Evolutionary conservation across 2,329 filamentous ascomycete species (phyloP).

Genomic region (Daldinia sp.): DNA sequence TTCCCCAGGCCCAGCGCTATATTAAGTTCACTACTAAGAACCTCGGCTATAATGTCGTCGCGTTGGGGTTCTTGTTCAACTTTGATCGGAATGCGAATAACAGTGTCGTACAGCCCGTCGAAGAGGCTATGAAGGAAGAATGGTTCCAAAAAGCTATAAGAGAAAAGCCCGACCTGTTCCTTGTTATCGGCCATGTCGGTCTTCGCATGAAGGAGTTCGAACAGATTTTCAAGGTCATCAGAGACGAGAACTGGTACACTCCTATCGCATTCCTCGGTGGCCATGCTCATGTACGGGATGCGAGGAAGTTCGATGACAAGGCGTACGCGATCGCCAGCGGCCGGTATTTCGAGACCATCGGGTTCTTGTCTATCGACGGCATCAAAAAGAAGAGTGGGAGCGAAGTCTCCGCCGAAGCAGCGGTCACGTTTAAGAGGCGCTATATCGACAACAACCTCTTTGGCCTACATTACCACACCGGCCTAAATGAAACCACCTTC

Average conservation of each 20-base stretch:
- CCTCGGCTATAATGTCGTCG: slow-evolving; percentile 83
- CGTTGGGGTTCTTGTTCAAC: slow-evolving; percentile 95
- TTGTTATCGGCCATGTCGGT: slow-evolving; percentile 88
- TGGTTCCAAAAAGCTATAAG: slow-evolving; percentile 91
- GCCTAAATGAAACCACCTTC: slow-evolving; percentile 78
- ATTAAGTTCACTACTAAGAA: slow-evolving; percentile 94
- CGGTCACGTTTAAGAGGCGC: slow-evolving; percentile 75
- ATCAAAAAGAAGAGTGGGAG: slow-evolving; percentile 55
- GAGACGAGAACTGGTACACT: slow-evolving; percentile 79
- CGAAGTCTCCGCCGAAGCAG: slow-evolving; percentile 50
- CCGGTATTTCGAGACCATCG: slow-evolving; percentile 93
- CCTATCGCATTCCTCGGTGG: slow-evolving; percentile 94
- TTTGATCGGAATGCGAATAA: slow-evolving; percentile 94
- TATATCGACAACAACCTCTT: slow-evolving; percentile 96
- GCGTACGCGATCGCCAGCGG: slow-evolving; percentile 87
- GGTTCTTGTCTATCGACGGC: slow-evolving; percentile 89
- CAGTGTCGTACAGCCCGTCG: slow-evolving; percentile 83
- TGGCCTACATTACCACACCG: slow-evolving; percentile 84
- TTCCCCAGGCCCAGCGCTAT: slow-evolving; percentile 84
- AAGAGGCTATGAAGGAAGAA: slow-evolving; percentile 81
- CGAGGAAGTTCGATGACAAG: slow-evolving; percentile 80
- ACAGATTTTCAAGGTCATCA: slow-evolving; percentile 81
- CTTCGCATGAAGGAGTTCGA: slow-evolving; percentile 84
- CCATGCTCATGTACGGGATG: slow-evolving; percentile 89
- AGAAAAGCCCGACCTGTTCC: slow-evolving; percentile 88